These are phyloP conservation scores for Penicillium silybi DNA, from an alignment of 495 filamentous ascomycete species.

Conservation along the genomic window DNA sequence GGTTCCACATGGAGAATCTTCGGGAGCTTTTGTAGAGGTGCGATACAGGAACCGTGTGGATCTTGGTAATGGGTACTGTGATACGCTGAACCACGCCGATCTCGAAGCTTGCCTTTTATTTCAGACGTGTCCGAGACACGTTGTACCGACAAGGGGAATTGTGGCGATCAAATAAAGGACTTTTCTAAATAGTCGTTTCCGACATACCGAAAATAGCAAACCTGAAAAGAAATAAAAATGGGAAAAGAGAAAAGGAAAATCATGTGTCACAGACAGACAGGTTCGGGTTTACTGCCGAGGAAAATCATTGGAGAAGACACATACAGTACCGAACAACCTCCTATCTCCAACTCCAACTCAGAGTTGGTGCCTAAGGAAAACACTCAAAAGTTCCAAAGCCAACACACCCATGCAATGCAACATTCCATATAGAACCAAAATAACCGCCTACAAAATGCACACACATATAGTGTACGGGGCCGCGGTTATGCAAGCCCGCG, in stretches of 20 bases:
- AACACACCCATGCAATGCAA: background rate
- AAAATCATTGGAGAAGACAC: background rate
- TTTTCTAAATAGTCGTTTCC: background rate
- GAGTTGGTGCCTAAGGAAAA: background rate
- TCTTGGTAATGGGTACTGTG: background rate
- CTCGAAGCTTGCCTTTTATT: background rate
- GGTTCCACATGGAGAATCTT: conserved; percentile 13
- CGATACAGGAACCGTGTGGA: background rate
- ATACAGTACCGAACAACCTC: background rate
- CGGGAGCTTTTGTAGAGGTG: conserved; percentile 8
- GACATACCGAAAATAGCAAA: background rate
- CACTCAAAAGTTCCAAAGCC: background rate
- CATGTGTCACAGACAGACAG: background rate
- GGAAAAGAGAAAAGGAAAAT: background rate
- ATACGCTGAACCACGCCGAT: conserved; percentile 12
- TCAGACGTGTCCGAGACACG: background rate
- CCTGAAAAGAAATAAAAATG: background rate
- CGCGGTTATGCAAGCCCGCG: conserved; percentile 20
- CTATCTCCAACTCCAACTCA: background rate
- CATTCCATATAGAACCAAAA: background rate
- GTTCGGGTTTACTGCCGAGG: conserved; percentile 2
- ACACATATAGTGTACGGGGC: background rate
- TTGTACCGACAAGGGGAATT: background rate
- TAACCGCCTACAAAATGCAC: background rate
- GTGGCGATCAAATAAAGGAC: background rate